A percentile compares a stretch with the other conserved stretches of the same genome.
Conservation (phyloP, 805 yeast genomes). For the Ogataea haglerorum region DNA sequence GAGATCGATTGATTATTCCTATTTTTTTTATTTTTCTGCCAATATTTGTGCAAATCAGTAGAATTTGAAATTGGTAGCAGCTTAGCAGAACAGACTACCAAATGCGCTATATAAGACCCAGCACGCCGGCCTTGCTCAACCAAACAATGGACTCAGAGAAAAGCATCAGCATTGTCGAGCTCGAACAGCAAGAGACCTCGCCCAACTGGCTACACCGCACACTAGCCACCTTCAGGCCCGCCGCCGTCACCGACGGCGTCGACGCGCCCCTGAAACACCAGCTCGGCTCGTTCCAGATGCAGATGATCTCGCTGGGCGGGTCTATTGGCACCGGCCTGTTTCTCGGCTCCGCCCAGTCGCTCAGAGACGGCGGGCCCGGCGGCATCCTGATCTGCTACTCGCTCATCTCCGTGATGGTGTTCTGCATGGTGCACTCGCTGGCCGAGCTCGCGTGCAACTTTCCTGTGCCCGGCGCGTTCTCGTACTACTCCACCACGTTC, state of each 20-base stretch:
- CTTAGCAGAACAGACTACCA: conserved; percentile 1
- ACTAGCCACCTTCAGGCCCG: conserved; percentile 27
- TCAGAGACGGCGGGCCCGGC: conserved; percentile 62
- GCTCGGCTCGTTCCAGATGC: conserved; percentile 43
- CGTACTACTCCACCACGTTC: conserved; percentile 58
- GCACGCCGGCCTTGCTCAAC: background rate
- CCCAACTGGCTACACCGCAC: conserved; percentile 15
- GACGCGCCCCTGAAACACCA: conserved; percentile 20
- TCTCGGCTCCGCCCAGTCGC: conserved; percentile 60
- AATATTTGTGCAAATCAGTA: conserved; percentile 4
- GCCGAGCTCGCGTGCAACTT: conserved; percentile 60
- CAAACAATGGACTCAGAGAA: conserved; percentile 3
- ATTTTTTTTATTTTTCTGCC: conserved; percentile 4
- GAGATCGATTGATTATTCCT: background rate
- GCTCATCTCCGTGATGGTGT: conserved; percentile 54
- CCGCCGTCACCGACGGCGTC: conserved; percentile 24
- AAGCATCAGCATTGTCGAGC: background rate
- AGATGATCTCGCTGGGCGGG: conserved; percentile 68
- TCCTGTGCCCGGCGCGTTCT: conserved; percentile 64
- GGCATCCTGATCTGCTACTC: conserved; percentile 55
- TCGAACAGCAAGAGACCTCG: background rate
- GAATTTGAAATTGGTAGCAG: conserved; percentile 2
- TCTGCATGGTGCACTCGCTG: conserved; percentile 56
- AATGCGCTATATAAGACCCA: background rate
- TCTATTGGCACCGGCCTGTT: conserved; percentile 68